Evolutionary conservation across 805 yeast genomes (phyloP).

Genomic region (Ogataea pilisensis): DNA sequence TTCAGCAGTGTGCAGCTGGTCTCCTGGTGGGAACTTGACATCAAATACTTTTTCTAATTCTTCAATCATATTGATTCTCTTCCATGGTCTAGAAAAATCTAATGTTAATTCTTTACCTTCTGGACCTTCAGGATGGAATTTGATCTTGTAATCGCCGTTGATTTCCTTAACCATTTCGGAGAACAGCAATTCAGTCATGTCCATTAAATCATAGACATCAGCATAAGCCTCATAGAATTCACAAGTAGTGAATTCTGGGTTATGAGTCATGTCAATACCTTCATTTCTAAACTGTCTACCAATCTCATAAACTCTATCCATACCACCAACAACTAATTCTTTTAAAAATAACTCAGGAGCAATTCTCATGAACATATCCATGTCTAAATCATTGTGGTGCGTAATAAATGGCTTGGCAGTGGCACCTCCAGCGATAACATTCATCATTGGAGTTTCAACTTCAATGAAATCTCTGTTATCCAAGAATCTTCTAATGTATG

Average conservation of each 20-base stretch:
- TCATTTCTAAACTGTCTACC: slow-evolving; percentile 99
- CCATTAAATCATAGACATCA: slow-evolving; percentile 94
- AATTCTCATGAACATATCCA: slow-evolving; percentile 97
- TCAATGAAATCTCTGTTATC: slow-evolving; percentile 84
- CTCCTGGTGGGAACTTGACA: slow-evolving; percentile 94
- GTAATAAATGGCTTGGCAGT: slow-evolving; percentile 98
- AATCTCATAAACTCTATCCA: slow-evolving; percentile 97
- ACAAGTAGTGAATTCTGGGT: slow-evolving; percentile 98
- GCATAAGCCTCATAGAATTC: slow-evolving; percentile 98
- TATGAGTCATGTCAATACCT: slow-evolving; percentile 98
- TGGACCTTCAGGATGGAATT: slow-evolving; percentile 93
- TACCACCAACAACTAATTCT: slow-evolving; percentile 96
- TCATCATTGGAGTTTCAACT: slow-evolving; percentile 99
- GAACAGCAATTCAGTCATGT: slow-evolving; percentile 86
- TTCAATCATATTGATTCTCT: slow-evolving; percentile 96
- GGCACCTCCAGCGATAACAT: slow-evolving; percentile 98
- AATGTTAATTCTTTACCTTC: slow-evolving; percentile 73
- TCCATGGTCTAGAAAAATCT: slow-evolving; percentile 97
- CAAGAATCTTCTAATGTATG: slow-evolving; percentile 81
- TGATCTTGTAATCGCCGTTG: slow-evolving; percentile 81
- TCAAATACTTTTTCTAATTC: slow-evolving; percentile 83
- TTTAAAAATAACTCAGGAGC: slow-evolving; percentile 97
- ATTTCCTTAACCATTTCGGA: slow-evolving; percentile 97
- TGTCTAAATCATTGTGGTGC: slow-evolving; percentile 92
- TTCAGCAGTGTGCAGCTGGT: slow-evolving; percentile 88